These are phyloP conservation scores for Podospora comata DNA, from an alignment of 495 filamentous ascomycete genomes.

Conservation along the genomic window DNA sequence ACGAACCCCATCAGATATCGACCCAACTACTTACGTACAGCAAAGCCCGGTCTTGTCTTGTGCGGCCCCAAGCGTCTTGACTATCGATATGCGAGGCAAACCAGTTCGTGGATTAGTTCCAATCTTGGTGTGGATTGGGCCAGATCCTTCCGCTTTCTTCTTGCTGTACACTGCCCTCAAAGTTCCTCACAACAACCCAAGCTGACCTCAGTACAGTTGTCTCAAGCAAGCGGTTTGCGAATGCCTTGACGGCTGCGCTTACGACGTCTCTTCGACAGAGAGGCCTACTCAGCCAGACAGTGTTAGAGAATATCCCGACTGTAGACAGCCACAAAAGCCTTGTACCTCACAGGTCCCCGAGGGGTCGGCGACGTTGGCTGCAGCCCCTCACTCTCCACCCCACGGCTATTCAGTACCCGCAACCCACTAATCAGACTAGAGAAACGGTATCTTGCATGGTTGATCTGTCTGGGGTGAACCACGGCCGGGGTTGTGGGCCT, in stretches of 20 bases:
- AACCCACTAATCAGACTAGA: background rate
- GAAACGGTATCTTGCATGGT: background rate
- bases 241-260: background rate
- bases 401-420: background rate
- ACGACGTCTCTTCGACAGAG: background rate
- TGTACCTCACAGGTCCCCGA: slow-evolving; percentile 7
- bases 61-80: background rate
- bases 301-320: background rate
- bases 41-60: background rate
- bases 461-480: background rate
- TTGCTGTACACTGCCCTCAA: background rate
- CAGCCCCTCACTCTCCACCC: background rate
- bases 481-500: background rate
- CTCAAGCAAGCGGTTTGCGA: slow-evolving; percentile 1
- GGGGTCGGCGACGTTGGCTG: slow-evolving; percentile 1
- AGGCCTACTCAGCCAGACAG: background rate
- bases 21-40: background rate
- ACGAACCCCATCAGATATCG: background rate
- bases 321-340: slow-evolving; percentile 2
- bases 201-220: background rate
- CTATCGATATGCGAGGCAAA: background rate
- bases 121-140: background rate
- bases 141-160: background rate
- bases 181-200: background rate
- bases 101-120: background rate